phyloP scores from a whole-genome alignment of 345 rosid genomes.

The Pugionium dolabratum region DNA sequence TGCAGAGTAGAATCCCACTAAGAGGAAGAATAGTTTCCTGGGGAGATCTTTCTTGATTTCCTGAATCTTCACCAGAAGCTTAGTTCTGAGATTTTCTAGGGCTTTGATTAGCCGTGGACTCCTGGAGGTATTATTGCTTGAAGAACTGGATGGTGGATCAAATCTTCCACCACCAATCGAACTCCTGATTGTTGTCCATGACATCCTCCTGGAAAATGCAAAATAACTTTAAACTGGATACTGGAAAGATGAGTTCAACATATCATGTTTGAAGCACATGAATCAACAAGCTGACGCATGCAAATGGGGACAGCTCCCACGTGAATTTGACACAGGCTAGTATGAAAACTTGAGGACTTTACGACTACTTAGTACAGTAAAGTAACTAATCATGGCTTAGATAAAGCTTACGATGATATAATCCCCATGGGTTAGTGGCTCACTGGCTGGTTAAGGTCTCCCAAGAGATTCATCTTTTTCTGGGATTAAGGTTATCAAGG shows the following conservation, averaged over 20 bases:
- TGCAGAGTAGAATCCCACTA: constrained; percentile 91
- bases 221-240: constrained; percentile 11
- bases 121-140: constrained; percentile 42
- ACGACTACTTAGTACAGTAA: constrained; percentile 6
- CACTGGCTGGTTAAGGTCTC: not conserved
- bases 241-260: not conserved
- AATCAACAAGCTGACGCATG: constrained; percentile 1
- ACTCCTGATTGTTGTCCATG: constrained; percentile 58
- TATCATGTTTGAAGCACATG: not conserved
- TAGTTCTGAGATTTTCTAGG: constrained; percentile 55
- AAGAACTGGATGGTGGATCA: constrained; percentile 56
- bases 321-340: not conserved
- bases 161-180: constrained; percentile 49
- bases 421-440: not conserved
- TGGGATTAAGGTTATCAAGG: not conserved
- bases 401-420: not conserved
- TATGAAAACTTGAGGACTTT: not conserved
- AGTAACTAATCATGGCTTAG: constrained; percentile 7
- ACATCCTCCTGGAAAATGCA: constrained; percentile 49
- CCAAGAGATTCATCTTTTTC: not conserved
- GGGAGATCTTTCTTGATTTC: constrained; percentile 71
- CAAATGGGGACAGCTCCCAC: not conserved
- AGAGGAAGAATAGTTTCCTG: constrained; percentile 69
- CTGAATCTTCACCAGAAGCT: constrained; percentile 52
- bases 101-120: constrained; percentile 65